A percentile compares a stretch with the other conserved stretches of the same genome.
These are phyloP conservation scores for Jaltomata sinuosa DNA, from an alignment of 257 asterid genomes.

Conservation along the genomic window DNA sequence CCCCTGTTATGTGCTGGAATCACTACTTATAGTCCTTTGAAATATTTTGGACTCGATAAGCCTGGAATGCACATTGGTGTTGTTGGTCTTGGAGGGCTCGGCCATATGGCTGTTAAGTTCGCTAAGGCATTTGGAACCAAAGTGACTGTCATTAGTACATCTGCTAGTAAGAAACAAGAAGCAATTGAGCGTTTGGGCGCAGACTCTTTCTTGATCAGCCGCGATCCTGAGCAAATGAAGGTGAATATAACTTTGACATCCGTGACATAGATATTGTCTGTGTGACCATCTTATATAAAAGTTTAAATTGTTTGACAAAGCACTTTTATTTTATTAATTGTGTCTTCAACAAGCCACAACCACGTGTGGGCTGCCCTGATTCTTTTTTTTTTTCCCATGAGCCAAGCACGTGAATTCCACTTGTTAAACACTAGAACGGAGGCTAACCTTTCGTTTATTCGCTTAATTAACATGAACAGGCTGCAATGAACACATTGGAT, in stretches of 20 bases:
- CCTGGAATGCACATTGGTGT: constrained; percentile 40
- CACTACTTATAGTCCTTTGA: constrained; percentile 48
- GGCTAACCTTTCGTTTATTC: background rate
- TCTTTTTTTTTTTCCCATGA: background rate
- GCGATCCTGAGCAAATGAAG: constrained; percentile 35
- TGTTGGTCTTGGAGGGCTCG: constrained; percentile 54
- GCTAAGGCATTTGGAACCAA: constrained; percentile 51
- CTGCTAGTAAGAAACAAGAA: constrained; percentile 39
- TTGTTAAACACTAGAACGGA: background rate
- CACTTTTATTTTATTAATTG: background rate
- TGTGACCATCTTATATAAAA: background rate
- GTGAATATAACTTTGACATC: constrained; percentile 6
- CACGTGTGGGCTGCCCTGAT: background rate
- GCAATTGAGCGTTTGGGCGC: constrained; percentile 35
- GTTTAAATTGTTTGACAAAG: background rate
- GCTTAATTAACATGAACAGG: constrained; percentile 10
- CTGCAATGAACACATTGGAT: constrained; percentile 36
- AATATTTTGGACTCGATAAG: constrained; percentile 43
- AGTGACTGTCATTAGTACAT: constrained; percentile 46
- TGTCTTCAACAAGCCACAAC: background rate
- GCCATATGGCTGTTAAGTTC: constrained; percentile 39
- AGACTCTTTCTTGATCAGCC: constrained; percentile 34
- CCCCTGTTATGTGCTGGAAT: constrained; percentile 60
- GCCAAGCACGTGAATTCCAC: background rate
- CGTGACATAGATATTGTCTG: background rate